Conservation (phyloP, 140 eudicot genomes). For the Flaveria floridana region DNA sequence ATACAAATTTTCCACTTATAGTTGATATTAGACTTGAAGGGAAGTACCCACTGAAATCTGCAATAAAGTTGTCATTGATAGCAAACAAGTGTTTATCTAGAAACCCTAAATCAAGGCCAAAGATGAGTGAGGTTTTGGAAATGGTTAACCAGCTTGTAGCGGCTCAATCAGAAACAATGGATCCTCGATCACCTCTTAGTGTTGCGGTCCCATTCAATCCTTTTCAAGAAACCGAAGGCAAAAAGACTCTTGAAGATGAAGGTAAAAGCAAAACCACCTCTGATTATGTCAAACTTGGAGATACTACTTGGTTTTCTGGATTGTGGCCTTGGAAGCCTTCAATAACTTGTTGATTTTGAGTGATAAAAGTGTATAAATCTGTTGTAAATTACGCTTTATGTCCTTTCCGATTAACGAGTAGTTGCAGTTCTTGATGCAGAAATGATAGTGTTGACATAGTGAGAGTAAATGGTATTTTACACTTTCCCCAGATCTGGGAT, state of each 20-base stretch:
- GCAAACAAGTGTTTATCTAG: conserved; percentile 74
- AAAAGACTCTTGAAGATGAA: conserved; percentile 26
- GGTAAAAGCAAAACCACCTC: conserved; percentile 37
- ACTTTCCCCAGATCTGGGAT: too few species aligned
- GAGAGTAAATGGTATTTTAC: too few species aligned
- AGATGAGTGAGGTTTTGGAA: conserved; percentile 79
- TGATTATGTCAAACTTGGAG: conserved; percentile 34
- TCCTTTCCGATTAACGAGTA: background rate
- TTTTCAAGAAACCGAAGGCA: conserved; percentile 6
- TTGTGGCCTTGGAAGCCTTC: conserved; percentile 50
- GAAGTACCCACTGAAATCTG: conserved; percentile 45
- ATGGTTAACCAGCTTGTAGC: conserved; percentile 51
- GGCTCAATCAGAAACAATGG: conserved; percentile 38
- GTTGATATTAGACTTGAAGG: conserved; percentile 72
- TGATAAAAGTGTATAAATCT: conserved; percentile 22
- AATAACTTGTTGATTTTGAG: conserved; percentile 44
- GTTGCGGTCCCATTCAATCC: conserved; percentile 24
- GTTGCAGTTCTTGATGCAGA: background rate
- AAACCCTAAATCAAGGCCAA: conserved; percentile 69
- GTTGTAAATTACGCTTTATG: background rate
- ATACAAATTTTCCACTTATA: conserved; percentile 62
- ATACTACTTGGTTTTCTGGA: conserved; percentile 50
- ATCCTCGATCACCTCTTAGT: conserved; percentile 33
- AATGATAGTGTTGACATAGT: background rate
- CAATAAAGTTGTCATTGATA: conserved; percentile 58